phyloP scores from a whole-genome alignment of 2,329 filamentous ascomycete species.

The Arthrobotrys pseudoclavata region DNA sequence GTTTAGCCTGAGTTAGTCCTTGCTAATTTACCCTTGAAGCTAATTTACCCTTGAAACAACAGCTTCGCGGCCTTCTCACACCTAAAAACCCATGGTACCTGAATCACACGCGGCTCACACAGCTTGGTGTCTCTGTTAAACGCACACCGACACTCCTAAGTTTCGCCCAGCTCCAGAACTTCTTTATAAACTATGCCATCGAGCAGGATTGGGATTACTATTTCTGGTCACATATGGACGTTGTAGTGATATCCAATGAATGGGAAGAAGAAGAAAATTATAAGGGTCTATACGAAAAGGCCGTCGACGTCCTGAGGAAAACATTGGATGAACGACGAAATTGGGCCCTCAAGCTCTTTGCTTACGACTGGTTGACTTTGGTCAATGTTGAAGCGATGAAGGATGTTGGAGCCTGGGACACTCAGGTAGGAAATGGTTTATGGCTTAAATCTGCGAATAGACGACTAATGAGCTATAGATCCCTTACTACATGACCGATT shows the following conservation, averaged over 20 bases:
- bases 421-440: slow-evolving; percentile 67
- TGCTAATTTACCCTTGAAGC: neutral
- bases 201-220: slow-evolving; percentile 69
- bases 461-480: slow-evolving; percentile 23
- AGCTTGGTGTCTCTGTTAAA: slow-evolving; percentile 70
- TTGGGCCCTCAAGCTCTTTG: slow-evolving; percentile 73
- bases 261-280: slow-evolving; percentile 3
- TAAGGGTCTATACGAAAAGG: slow-evolving; percentile 26
- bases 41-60: neutral
- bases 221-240: slow-evolving; percentile 73
- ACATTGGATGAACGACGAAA: slow-evolving; percentile 64
- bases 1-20: slow-evolving; percentile 5
- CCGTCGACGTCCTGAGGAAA: slow-evolving; percentile 64
- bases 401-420: slow-evolving; percentile 72
- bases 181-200: slow-evolving; percentile 69
- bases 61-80: slow-evolving; percentile 67
- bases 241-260: slow-evolving; percentile 67
- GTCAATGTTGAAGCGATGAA: slow-evolving; percentile 72
- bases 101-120: slow-evolving; percentile 69
- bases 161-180: slow-evolving; percentile 73
- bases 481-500: slow-evolving; percentile 73
- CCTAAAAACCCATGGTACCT: slow-evolving; percentile 73
- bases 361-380: slow-evolving; percentile 73
- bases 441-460: neutral
- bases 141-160: slow-evolving; percentile 71